Evolutionary conservation across 2,329 filamentous ascomycete species (phyloP), one percentile per base, ranked within the genome.

Genomic region (Fusarium napiforme): DNA sequence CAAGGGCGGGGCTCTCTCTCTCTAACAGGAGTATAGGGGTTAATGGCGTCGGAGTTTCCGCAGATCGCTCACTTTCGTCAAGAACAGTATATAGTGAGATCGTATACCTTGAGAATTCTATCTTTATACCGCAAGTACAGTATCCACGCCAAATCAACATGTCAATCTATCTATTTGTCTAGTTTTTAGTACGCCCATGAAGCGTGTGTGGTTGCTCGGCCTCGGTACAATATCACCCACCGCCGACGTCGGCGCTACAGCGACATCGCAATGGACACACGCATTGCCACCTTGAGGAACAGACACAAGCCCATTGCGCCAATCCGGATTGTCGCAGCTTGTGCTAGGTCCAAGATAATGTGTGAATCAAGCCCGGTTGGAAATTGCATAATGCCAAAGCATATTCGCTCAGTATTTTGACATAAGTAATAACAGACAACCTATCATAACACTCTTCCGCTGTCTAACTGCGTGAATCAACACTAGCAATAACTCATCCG

Each of bases 371-470:
- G 43, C 26, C 43, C 39, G 32, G 57, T 49, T 55, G 34, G 66
- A 56, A 45, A 47, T 40, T 39, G 36, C 34, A 42, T 39, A 19
- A 52, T 63, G 49, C 30, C 55, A 37, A 39, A 61, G 60, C 63
- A 58, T 63, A 52, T 36, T 46, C 70, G 63, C 55, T 74, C 67
- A 70, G 37, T 69, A 47, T 74, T 58, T 78, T 76, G 49, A 72
- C 50, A 69, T 39, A 49, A 69, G 70, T 65, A 71, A 69, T 70
- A 74, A 58, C 73, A 55, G 42, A 50, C 68, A 71, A 69, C 63
- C 69, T 77, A 78, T 78, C 72, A 71, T 78, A 58, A 75, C 74
- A 76, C 72, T 74, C 40, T 57, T 65, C 64, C 60, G 39, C 67
- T 72, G 76, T 76, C 75, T 77, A 75, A 60, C 57, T 72, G 69